Percentiles rank a stretch among this genome's conserved stretches.
These are phyloP conservation scores for Eimeria acervulina DNA, from an alignment of 169 alveolate species.

Conservation along the genomic window DNA sequence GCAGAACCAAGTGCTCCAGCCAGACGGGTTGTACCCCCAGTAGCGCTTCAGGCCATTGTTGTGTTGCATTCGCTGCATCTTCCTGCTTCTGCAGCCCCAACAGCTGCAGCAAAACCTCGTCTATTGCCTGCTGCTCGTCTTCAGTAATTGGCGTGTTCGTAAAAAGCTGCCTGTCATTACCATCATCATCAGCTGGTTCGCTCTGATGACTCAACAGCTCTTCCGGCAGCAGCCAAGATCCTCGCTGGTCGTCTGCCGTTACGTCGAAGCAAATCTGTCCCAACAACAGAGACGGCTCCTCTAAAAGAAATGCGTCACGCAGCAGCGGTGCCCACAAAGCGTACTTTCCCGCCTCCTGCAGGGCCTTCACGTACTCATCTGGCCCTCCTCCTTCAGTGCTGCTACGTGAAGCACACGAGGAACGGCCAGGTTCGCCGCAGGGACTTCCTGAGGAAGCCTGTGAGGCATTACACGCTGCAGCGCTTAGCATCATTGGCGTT, in stretches of 20 bases:
- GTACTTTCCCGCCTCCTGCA: conserved; percentile 39
- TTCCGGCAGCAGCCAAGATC: conserved; percentile 53
- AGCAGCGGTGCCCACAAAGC: conserved; percentile 45
- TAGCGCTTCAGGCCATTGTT: not conserved
- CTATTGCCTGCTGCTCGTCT: conserved; percentile 68
- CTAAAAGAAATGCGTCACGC: not conserved
- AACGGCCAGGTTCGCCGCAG: not conserved
- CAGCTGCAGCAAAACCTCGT: conserved; percentile 29
- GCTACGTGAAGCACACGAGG: not conserved
- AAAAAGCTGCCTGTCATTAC: conserved; percentile 47
- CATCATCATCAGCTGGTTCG: not conserved
- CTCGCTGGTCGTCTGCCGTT: conserved; percentile 46
- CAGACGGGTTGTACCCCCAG: conserved; percentile 29
- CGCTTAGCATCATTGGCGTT: not conserved
- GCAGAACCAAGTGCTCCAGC: conserved; percentile 58
- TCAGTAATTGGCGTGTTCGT: conserved; percentile 58
- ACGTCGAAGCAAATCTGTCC: conserved; percentile 56
- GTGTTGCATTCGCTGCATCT: not conserved
- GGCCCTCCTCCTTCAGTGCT: not conserved
- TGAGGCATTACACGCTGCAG: not conserved
- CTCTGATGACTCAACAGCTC: conserved; percentile 13
- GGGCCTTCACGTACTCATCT: conserved; percentile 37
- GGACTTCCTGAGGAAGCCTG: not conserved
- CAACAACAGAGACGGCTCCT: conserved; percentile 13
- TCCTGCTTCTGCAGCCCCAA: not conserved